A percentile compares a stretch with the other conserved stretches of the same genome.
Evolutionary conservation across 192 early-diverging fungal genomes (phyloP).

Genomic region (Gamsiella multidivaricata): DNA sequence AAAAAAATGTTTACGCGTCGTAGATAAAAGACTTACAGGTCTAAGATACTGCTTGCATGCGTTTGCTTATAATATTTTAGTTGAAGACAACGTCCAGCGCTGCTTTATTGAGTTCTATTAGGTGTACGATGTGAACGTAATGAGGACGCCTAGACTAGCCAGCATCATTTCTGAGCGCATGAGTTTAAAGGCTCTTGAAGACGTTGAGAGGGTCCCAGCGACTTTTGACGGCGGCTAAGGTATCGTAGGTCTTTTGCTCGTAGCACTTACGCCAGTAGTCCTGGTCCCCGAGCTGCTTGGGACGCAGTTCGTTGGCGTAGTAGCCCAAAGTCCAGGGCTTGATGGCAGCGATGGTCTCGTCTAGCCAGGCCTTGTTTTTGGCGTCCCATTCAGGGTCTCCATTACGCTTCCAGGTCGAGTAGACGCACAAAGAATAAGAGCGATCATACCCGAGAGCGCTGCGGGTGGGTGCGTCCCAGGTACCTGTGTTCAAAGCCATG

Average conservation of each 20-base stretch:
- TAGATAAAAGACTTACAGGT: too few species aligned
- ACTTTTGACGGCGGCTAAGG: constrained; percentile 13
- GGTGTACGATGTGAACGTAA: too few species aligned
- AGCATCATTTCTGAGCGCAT: too few species aligned
- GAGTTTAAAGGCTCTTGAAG: constrained; percentile 26
- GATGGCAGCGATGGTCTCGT: constrained; percentile 25
- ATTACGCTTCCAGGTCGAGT: constrained; percentile 34
- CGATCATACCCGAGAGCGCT: constrained; percentile 20
- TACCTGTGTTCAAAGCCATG: constrained; percentile 34
- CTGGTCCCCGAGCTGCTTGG: constrained; percentile 18
- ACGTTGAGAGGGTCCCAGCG: constrained; percentile 28
- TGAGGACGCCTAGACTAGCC: too few species aligned
- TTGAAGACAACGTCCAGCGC: too few species aligned
- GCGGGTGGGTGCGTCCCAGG: constrained; percentile 24
- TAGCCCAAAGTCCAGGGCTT: constrained; percentile 30
- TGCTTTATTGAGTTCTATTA: too few species aligned
- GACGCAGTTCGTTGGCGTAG: constrained; percentile 34
- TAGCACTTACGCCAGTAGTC: constrained; percentile 38
- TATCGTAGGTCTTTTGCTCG: constrained; percentile 25
- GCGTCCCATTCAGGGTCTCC: constrained; percentile 10
- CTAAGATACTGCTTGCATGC: too few species aligned
- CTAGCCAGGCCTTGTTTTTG: constrained; percentile 24
- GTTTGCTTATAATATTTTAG: too few species aligned
- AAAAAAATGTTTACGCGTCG: too few species aligned
- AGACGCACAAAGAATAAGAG: constrained; percentile 29